These are phyloP conservation scores for Sclerotinia borealis DNA, from an alignment of 2,329 filamentous ascomycete genomes.

Conservation along the genomic window DNA sequence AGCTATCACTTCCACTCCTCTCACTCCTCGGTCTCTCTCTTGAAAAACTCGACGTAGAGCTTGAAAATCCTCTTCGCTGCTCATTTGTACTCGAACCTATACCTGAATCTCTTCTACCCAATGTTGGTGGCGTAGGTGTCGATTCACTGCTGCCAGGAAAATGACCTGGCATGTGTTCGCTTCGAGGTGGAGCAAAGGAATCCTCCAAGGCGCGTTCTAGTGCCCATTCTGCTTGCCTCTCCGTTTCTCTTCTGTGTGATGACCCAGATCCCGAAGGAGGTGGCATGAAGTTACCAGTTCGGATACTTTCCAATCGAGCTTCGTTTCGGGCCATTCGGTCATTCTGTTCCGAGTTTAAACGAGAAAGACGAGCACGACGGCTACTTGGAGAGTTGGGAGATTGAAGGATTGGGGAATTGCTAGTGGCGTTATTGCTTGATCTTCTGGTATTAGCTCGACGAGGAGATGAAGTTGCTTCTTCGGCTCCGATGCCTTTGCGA, in stretches of 20 bases:
- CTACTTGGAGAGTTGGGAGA: neutral
- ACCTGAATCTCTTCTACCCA: constrained; percentile 18
- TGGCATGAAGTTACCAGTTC: constrained; percentile 18
- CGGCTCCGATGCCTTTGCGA: constrained; percentile 40
- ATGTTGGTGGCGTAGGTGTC: neutral
- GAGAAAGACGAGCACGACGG: constrained; percentile 11
- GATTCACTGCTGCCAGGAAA: constrained; percentile 9
- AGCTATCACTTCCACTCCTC: constrained; percentile 26
- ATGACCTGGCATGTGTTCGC: constrained; percentile 15
- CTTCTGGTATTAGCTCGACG: constrained; percentile 7
- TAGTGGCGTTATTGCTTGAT: constrained; percentile 17
- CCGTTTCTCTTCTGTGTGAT: neutral
- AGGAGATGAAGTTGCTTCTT: constrained; percentile 13
- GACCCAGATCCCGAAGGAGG: constrained; percentile 17
- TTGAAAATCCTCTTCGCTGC: neutral
- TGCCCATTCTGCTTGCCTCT: neutral
- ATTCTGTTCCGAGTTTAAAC: neutral
- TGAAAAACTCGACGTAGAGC: neutral
- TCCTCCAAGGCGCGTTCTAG: neutral
- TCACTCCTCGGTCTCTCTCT: constrained; percentile 20
- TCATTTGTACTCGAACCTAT: constrained; percentile 9
- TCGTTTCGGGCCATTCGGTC: constrained; percentile 21
- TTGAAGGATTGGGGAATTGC: neutral
- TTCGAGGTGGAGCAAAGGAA: neutral
- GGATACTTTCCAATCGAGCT: constrained; percentile 28